Conservation (phyloP, 108 stramenopile genomes). For the Cyclotella kingstonii region DNA sequence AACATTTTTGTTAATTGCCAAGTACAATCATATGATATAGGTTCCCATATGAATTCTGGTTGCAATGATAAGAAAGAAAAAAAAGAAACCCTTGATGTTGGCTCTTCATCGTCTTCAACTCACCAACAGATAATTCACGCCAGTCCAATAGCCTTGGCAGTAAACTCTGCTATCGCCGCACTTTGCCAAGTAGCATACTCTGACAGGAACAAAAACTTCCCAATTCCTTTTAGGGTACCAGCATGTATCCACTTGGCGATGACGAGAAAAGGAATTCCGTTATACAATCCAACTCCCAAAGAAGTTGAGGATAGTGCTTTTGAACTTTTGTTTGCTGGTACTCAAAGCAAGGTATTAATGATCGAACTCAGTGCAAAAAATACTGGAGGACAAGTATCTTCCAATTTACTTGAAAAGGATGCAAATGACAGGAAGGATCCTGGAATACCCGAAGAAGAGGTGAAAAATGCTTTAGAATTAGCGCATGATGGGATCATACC, state of each 20-base stretch:
- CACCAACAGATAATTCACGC: conserved; percentile 31
- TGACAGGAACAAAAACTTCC: conserved; percentile 4
- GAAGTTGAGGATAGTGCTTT: conserved; percentile 21
- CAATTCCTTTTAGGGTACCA: conserved; percentile 45
- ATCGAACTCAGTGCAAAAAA: conserved; percentile 47
- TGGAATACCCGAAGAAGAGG: conserved; percentile 22
- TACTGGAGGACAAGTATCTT: background rate
- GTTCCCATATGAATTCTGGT: background rate
- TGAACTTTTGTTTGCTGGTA: conserved; percentile 64
- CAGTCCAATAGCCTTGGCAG: conserved; percentile 60
- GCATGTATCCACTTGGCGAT: conserved; percentile 52
- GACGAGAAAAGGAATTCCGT: conserved; percentile 33
- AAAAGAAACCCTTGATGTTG: background rate
- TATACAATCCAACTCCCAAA: conserved; percentile 42
- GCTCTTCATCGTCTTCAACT: background rate
- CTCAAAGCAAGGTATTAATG: conserved; percentile 49
- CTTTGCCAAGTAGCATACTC: conserved; percentile 52
- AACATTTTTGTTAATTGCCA: conserved; percentile 52
- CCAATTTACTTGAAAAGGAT: background rate
- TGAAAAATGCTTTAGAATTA: conserved; percentile 37
- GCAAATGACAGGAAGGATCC: conserved; percentile 13
- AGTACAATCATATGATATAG: conserved; percentile 46
- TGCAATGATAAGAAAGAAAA: background rate
- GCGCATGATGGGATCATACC: conserved; percentile 54
- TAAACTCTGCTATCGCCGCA: conserved; percentile 83